Evolutionary conservation across 2,329 filamentous ascomycete genomes (phyloP).

Genomic region (Diaporthe eres): DNA sequence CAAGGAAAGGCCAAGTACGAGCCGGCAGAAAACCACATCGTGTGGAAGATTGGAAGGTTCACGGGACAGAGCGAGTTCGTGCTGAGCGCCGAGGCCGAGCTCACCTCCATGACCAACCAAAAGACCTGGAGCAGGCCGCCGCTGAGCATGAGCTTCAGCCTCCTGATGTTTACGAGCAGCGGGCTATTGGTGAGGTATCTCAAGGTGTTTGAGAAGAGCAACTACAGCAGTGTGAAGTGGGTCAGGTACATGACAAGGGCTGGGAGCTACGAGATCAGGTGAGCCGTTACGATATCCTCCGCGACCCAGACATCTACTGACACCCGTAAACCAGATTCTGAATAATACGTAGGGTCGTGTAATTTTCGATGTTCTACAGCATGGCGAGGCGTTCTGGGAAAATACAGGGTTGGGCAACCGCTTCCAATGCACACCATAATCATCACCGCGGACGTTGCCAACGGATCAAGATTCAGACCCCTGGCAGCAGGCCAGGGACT

Average conservation of each 20-base stretch:
- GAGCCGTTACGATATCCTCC: slow-evolving; percentile 48
- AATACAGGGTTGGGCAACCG: neutral
- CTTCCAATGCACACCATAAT: slow-evolving; percentile 17
- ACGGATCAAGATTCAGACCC: neutral
- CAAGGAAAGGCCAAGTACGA: slow-evolving; percentile 99
- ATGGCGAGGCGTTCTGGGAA: slow-evolving; percentile 36
- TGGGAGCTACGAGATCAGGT: slow-evolving; percentile 97
- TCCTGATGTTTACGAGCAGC: slow-evolving; percentile 98
- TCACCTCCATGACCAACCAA: slow-evolving; percentile 98
- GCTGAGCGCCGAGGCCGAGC: slow-evolving; percentile 89
- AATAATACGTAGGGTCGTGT: neutral
- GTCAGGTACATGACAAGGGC: slow-evolving; percentile 99
- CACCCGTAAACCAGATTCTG: slow-evolving; percentile 23
- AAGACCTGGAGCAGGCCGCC: slow-evolving; percentile 97
- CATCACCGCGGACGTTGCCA: neutral
- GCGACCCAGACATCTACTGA: neutral
- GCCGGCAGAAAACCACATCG: slow-evolving; percentile 96
- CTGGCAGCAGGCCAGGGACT: neutral
- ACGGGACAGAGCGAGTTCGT: slow-evolving; percentile 98
- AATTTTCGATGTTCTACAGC: slow-evolving; percentile 20
- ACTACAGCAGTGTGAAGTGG: slow-evolving; percentile 99
- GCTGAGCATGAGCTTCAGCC: slow-evolving; percentile 89
- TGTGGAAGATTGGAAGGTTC: slow-evolving; percentile 99
- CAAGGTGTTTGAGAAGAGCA: slow-evolving; percentile 99
- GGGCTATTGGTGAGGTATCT: slow-evolving; percentile 93